phyloP scores from a whole-genome alignment of 805 yeast genomes.

The Lipomyces yamanashiensis region DNA sequence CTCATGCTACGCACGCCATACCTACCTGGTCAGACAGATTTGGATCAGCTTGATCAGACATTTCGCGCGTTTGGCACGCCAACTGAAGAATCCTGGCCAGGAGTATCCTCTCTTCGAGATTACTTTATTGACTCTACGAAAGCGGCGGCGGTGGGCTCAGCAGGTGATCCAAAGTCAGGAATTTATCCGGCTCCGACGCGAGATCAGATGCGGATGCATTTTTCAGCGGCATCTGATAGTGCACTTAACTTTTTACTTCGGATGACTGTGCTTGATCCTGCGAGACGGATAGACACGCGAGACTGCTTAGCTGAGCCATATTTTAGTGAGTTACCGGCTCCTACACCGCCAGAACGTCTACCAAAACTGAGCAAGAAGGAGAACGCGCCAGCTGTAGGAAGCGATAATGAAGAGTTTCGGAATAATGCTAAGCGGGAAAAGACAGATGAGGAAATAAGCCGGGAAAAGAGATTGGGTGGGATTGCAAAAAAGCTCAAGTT shows the following conservation, averaged over 20 bases:
- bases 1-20: slow-evolving; percentile 94
- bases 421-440: slow-evolving; percentile 5
- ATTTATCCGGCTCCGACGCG: slow-evolving; percentile 61
- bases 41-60: slow-evolving; percentile 90
- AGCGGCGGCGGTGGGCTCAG: slow-evolving; percentile 10
- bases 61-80: slow-evolving; percentile 97
- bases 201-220: slow-evolving; percentile 79
- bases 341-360: slow-evolving; percentile 29
- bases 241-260: slow-evolving; percentile 78
- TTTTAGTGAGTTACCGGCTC: slow-evolving; percentile 47
- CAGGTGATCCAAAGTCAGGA: slow-evolving; percentile 22
- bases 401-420: slow-evolving; percentile 13
- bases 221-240: slow-evolving; percentile 65
- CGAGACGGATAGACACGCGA: slow-evolving; percentile 89
- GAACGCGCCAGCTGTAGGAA: slow-evolving; percentile 11
- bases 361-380: slow-evolving; percentile 23
- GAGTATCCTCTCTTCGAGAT: slow-evolving; percentile 78
- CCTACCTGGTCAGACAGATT: slow-evolving; percentile 87
- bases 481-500: slow-evolving; percentile 16
- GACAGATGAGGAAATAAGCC: not conserved
- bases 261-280: slow-evolving; percentile 70
- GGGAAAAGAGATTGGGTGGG: slow-evolving; percentile 16
- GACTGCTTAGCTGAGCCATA: slow-evolving; percentile 89
- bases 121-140: slow-evolving; percentile 68
- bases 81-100: slow-evolving; percentile 89